Base-by-base conservation (phyloP, 2,329 filamentous ascomycete genomes). In the Aspergillus sclerotialis region DNA sequence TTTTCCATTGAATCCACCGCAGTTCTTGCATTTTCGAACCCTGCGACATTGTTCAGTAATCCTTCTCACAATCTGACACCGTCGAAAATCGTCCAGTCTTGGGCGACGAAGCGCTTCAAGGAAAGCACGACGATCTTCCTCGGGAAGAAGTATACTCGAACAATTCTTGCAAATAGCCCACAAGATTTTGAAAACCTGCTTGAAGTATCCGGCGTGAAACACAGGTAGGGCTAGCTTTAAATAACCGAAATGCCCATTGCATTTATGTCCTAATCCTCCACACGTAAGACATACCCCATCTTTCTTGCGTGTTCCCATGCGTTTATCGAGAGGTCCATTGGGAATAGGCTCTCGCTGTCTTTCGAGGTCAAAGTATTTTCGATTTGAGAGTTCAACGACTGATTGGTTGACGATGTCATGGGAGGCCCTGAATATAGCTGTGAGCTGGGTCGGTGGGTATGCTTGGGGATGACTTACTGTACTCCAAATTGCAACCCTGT, bases 151-250 rank as follows among this genome's bases (percentile, higher is more conserved):
- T 5, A 96, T 82, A 42, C 76, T 76, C 15, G 86, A 85, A 58
- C 92, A 98, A 55, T 89, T 80, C 68, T 94, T 98, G 79, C 92
- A 98, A 45, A 98, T 93, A 53, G 92, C 84, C 58, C 96, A 89
- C 15, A 98, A 72, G 36, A 94, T 89, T 28, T 80, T 82, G 56
- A 94, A 90, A 44, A 92, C 87, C 58, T 93, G 88, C 58, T 88
- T 92, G 51, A 98, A 76, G 58, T 95, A 98, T 24, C 92, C 92
- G 45, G 96, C 88, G 57, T 98, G 92, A 55, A 96, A 96, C 28
- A 84, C 87, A 4, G 92, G 92, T 32, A 98, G 70, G 1, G 89
- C 86, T 10, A 98, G 76, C 52, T 84, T 80, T 51, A 98, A 83
- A 63, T 95, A 83, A 30, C 92, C 92, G 55, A 96, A 98, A 62